phyloP scores from a whole-genome alignment of 2,329 filamentous ascomycete species.

The Pseudogymnoascus sp. region DNA sequence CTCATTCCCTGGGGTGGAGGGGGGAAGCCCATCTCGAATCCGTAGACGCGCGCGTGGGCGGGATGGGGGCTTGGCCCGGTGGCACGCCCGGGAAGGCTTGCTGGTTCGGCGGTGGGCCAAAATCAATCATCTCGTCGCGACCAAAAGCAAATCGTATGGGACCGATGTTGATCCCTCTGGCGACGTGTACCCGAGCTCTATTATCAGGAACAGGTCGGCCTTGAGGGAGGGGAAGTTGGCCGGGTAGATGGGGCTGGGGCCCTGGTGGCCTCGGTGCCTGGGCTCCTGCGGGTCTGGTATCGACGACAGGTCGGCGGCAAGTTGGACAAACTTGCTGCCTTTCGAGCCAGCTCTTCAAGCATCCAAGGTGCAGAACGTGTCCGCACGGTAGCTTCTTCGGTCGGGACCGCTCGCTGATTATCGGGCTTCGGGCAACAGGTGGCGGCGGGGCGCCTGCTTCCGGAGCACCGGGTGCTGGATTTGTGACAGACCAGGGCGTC shows the following conservation, averaged over 20 bases:
- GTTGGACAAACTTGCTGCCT: conserved; percentile 96
- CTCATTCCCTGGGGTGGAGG: conserved; percentile 14
- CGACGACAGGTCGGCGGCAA: conserved; percentile 75
- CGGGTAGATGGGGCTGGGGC: conserved; percentile 23
- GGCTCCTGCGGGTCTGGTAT: conserved; percentile 30
- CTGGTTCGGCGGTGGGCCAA: conserved; percentile 39
- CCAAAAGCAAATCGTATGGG: conserved; percentile 69
- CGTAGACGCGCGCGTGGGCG: conserved; percentile 26
- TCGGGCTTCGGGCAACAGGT: conserved; percentile 30
- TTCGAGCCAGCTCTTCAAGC: conserved; percentile 94
- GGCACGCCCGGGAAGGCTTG: conserved; percentile 24
- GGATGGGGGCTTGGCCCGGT: conserved; percentile 12
- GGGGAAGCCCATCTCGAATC: conserved; percentile 29
- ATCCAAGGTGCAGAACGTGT: conserved; percentile 90
- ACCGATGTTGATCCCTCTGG: conserved; percentile 65
- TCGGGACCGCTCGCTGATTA: conserved; percentile 72
- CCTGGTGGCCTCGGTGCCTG: conserved; percentile 25
- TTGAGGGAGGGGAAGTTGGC: conserved; percentile 19
- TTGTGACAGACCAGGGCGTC: conserved; percentile 61
- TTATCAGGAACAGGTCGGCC: conserved; percentile 29
- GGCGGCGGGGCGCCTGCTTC: conserved; percentile 28
- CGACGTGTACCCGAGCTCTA: conserved; percentile 31
- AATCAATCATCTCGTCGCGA: conserved; percentile 57
- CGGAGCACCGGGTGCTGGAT: conserved; percentile 36
- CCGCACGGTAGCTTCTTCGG: conserved; percentile 96